Evolutionary conservation across 139 green algal species (phyloP), one percentile per base, ranked within the genome.

Genomic region (Chlamydomonas sp.): DNA sequence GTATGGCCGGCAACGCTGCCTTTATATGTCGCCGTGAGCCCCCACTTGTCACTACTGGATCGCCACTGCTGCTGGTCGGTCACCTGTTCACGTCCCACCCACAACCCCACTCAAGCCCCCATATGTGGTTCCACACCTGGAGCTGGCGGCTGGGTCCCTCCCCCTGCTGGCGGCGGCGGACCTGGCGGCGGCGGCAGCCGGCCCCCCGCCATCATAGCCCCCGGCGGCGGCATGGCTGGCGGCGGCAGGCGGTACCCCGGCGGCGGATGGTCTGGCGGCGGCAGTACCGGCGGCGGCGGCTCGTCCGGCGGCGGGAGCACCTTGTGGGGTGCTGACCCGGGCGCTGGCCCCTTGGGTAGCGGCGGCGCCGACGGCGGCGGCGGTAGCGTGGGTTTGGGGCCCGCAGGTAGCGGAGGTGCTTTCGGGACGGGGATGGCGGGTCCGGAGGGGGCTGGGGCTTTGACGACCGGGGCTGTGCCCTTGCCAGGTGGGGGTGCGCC

Each of bases 381-480:
- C 16, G 91, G 86, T 31, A 92, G 89, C 12, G 84, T 83, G 5
- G 79, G 88, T 77, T 85, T 89, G 2, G 93, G 94, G 15, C 94
- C 94, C 6, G 90, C 64, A 9, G 95, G 95, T 59, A 97, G 91
- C 14, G 94, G 95, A 12, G 94, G 94, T 6, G 92, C 90, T 60
- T 93, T 92, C 15, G 94, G 94, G 49, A 96, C 89, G 0, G 94
- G 95, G 71, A 96, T 83, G 4, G 89, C 75, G 59, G 88, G 84
- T 67, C 83, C 83, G 78, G 60, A 74, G 79, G 66, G 61, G 67
- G 76, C 75, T 10, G 63, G 63, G 9, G 73, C 57, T 16, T 86
- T 83, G 3, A 80, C 80, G 2, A 85, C 72, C n/a, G 72, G 77
- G 3, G 64, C 87, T 31, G 89, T 85, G 18, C 76, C 77, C 73